These are phyloP conservation scores for Leccinum subrobustum DNA, from an alignment of 1,284 basidiomycete species.

Conservation along the genomic window DNA sequence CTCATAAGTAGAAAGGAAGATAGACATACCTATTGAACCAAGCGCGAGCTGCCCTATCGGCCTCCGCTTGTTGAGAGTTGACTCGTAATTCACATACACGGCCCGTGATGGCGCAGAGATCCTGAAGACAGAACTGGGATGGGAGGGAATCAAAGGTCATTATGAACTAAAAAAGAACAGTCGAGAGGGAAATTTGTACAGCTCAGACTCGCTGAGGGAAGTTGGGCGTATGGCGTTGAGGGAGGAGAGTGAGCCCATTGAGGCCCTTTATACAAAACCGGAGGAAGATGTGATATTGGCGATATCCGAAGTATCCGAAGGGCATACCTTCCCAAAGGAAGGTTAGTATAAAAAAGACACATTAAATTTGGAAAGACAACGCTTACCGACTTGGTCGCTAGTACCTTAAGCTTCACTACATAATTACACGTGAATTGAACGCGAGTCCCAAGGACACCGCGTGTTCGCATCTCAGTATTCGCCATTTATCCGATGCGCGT, in stretches of 20 bases:
- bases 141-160: slow-evolving; percentile 32
- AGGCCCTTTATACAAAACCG: slow-evolving; percentile 31
- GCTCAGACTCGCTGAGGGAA: slow-evolving; percentile 29
- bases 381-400: slow-evolving; percentile 26
- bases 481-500: slow-evolving; percentile 18
- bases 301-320: slow-evolving; percentile 14
- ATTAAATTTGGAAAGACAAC: slow-evolving; percentile 28
- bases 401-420: slow-evolving; percentile 32
- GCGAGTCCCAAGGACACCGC: slow-evolving; percentile 29
- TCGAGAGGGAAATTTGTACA: slow-evolving; percentile 16
- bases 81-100: slow-evolving; percentile 36
- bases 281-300: slow-evolving; percentile 18
- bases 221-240: slow-evolving; percentile 7
- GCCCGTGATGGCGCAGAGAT: slow-evolving; percentile 37
- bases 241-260: slow-evolving; percentile 4
- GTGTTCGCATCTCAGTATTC: slow-evolving; percentile 21
- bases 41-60: slow-evolving; percentile 31
- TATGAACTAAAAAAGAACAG: slow-evolving; percentile 12
- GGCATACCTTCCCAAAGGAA: slow-evolving; percentile 24
- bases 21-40: slow-evolving; percentile 31
- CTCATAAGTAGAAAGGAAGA: not conserved
- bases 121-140: slow-evolving; percentile 32
- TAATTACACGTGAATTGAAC: slow-evolving; percentile 26
- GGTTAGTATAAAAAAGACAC: slow-evolving; percentile 30
- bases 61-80: slow-evolving; percentile 31